Evolutionary conservation across 1,284 basidiomycete species (phyloP).

Genomic region (Trametes polyzona): DNA sequence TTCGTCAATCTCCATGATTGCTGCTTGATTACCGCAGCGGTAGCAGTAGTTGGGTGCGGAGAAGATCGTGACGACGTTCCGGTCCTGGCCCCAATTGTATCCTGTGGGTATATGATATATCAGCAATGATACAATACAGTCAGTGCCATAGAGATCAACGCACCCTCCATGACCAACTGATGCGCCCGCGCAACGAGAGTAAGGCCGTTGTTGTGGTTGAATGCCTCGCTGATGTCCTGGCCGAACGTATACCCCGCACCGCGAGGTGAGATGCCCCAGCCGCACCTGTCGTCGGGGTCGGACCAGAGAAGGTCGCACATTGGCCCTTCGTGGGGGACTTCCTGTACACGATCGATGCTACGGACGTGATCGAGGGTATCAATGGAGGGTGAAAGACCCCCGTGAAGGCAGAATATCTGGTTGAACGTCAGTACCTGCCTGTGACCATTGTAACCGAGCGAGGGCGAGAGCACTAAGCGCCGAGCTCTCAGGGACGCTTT

Average conservation of each 20-base stretch:
- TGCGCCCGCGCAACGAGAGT: conserved; percentile 96
- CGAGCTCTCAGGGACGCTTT: conserved; percentile 1
- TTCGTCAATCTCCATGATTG: conserved; percentile 99
- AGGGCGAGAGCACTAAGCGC: too few relatives aligned
- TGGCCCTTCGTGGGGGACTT: conserved; percentile 98
- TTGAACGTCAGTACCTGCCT: conserved; percentile 9
- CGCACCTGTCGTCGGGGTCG: conserved; percentile 98
- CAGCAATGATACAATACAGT: conserved; percentile 3
- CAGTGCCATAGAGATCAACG: conserved; percentile 28
- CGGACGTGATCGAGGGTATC: conserved; percentile 99
- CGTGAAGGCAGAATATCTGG: conserved; percentile 99
- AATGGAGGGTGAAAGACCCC: conserved; percentile 97
- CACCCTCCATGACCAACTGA: conserved; percentile 98
- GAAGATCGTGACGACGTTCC: conserved; percentile 99
- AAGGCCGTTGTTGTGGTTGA: conserved; percentile 99
- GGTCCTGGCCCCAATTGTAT: conserved; percentile 98
- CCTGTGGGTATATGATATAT: conserved; percentile 44
- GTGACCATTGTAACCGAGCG: too few relatives aligned
- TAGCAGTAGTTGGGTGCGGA: conserved; percentile 99
- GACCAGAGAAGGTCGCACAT: conserved; percentile 99
- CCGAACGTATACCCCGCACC: conserved; percentile 99
- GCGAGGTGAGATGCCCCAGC: conserved; percentile 99
- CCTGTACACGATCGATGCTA: conserved; percentile 97
- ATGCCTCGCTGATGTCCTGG: conserved; percentile 97
- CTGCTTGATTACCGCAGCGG: conserved; percentile 98